Evolutionary conservation across 495 filamentous ascomycete species (phyloP).

Genomic region (Articulospora tetracladia): DNA sequence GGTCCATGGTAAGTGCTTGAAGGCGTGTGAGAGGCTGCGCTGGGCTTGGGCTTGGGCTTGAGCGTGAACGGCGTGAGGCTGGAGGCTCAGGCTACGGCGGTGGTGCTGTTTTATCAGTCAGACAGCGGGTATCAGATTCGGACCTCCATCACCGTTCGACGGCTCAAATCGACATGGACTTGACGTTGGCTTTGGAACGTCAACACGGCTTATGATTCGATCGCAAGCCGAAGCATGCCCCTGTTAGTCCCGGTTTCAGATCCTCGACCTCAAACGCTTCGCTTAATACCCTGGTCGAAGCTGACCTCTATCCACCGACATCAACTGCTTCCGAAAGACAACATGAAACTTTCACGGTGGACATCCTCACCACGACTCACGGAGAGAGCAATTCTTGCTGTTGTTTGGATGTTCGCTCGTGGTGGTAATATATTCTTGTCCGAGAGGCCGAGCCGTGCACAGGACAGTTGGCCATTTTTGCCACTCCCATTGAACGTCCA

Average conservation of each 20-base stretch:
- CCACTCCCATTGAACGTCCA: not conserved
- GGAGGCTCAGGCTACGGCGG: not conserved
- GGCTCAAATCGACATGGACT: not conserved
- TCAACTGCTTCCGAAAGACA: constrained; percentile 13
- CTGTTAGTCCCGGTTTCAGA: constrained; percentile 18
- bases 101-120: not conserved
- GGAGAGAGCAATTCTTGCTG: not conserved
- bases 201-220: not conserved
- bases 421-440: not conserved
- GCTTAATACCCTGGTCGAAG: constrained; percentile 10
- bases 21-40: not conserved
- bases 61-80: not conserved
- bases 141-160: not conserved
- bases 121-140: not conserved
- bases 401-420: not conserved
- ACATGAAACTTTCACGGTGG: constrained; percentile 22
- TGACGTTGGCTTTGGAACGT: constrained; percentile 14
- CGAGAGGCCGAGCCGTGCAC: not conserved
- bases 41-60: not conserved
- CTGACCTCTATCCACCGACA: constrained; percentile 14
- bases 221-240: constrained; percentile 1
- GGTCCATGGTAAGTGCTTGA: not conserved
- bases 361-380: not conserved
- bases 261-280: constrained; percentile 20
- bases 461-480: constrained; percentile 6